Evolutionary conservation across 164 flowering plant genomes (phyloP).

Genomic region (Saururus chinensis): DNA sequence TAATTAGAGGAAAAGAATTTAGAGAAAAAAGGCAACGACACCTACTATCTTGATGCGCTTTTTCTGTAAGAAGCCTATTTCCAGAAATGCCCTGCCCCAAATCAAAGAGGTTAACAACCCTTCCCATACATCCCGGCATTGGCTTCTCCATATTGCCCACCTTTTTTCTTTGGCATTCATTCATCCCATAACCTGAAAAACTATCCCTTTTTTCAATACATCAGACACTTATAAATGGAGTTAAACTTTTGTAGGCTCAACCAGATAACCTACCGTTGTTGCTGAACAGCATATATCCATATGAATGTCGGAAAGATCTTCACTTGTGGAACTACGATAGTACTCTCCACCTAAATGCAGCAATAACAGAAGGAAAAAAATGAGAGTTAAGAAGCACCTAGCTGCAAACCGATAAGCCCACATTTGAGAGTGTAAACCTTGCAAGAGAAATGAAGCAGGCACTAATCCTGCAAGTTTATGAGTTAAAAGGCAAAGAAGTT

Average conservation of each 20-base stretch:
- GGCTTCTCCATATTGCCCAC: constrained; percentile 34
- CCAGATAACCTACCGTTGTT: neutral
- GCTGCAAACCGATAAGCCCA: neutral
- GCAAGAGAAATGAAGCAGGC: neutral
- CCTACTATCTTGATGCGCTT: constrained; percentile 62
- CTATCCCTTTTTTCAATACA: neutral
- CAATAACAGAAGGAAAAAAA: neutral
- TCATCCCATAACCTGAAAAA: constrained; percentile 45
- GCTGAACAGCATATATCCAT: constrained; percentile 1
- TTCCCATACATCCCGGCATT: constrained; percentile 79
- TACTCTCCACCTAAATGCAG: neutral
- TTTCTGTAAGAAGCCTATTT: constrained; percentile 59
- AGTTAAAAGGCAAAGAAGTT: too few species aligned
- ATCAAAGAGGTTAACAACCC: constrained; percentile 80
- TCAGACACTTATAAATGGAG: neutral
- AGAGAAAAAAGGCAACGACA: neutral
- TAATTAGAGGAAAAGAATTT: neutral
- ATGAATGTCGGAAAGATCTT: neutral
- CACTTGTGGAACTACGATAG: neutral
- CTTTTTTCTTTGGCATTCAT: constrained; percentile 31
- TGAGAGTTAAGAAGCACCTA: neutral
- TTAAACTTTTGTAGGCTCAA: neutral
- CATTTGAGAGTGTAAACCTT: neutral
- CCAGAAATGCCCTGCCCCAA: constrained; percentile 35
- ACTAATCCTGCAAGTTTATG: too few species aligned